These are phyloP conservation scores for Boletus pseudo-olivaceus DNA, from an alignment of 768 basidiomycete species.

Conservation along the genomic window DNA sequence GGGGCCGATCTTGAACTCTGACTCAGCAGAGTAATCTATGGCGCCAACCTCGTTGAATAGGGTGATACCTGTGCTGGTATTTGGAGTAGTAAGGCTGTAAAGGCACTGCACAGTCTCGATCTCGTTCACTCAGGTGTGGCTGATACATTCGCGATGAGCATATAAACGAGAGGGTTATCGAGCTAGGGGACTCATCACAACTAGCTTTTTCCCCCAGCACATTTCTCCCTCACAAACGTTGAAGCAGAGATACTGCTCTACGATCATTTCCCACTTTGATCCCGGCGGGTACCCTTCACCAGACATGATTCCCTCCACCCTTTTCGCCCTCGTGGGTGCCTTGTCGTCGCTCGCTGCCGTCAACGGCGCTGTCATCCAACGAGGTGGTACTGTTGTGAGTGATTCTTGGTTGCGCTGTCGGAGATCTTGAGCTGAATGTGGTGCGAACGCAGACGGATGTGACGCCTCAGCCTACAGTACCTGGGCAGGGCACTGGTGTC, in stretches of 20 bases:
- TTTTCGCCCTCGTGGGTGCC: background rate
- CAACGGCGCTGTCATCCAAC: conserved; percentile 18
- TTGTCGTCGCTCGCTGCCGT: conserved; percentile 12
- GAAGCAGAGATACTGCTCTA: background rate
- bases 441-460: background rate
- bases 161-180: conserved; percentile 1
- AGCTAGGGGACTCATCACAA: background rate
- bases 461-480: conserved; percentile 10
- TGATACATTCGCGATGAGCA: conserved; percentile 8
- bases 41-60: background rate
- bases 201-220: background rate
- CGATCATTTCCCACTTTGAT: too few species aligned
- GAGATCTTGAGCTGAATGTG: background rate
- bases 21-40: background rate
- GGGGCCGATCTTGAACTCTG: background rate
- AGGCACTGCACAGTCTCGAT: background rate
- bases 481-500: background rate
- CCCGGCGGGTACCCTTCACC: background rate
- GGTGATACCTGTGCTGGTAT: background rate
- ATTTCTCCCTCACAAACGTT: too few species aligned
- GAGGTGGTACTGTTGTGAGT: conserved; percentile 18
- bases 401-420: background rate
- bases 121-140: conserved; percentile 3
- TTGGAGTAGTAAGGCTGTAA: background rate
- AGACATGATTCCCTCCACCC: conserved; percentile 10